These are phyloP conservation scores for Eutypa lata DNA, from an alignment of 2,329 filamentous ascomycete species.

Conservation along the genomic window DNA sequence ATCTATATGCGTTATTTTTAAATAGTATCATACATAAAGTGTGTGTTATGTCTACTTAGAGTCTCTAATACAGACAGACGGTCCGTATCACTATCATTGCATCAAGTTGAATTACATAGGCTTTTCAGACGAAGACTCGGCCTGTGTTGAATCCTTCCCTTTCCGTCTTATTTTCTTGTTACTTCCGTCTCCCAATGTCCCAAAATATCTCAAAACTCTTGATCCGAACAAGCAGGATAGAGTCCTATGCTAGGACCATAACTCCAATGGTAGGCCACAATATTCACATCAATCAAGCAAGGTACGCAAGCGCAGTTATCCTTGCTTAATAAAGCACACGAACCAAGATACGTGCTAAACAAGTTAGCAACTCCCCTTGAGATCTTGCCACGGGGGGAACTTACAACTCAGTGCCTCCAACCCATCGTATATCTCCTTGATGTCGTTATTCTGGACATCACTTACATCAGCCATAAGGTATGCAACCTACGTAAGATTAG, in stretches of 20 bases:
- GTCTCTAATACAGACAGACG: too few species aligned
- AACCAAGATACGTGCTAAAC: slow-evolving; percentile 33
- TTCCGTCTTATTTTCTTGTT: not conserved
- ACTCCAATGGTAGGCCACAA: not conserved
- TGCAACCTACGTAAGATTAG: slow-evolving; percentile 55
- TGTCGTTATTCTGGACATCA: slow-evolving; percentile 73
- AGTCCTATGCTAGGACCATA: not conserved
- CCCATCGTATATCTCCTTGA: slow-evolving; percentile 80
- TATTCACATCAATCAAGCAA: not conserved
- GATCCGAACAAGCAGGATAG: not conserved
- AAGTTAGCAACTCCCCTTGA: slow-evolving; percentile 11
- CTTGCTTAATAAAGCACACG: slow-evolving; percentile 35
- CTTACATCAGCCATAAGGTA: slow-evolving; percentile 99
- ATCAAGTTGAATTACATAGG: not conserved
- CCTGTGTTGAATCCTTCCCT: not conserved
- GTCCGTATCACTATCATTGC: not conserved
- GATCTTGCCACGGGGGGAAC: slow-evolving; percentile 27
- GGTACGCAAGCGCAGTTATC: not conserved
- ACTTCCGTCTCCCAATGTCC: too few species aligned
- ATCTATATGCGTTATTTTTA: not conserved
- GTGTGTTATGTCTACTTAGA: too few species aligned
- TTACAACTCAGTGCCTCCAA: slow-evolving; percentile 79
- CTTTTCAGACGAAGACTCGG: not conserved
- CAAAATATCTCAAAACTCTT: not conserved
- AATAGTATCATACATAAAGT: too few species aligned